Evolutionary conservation across 73 alveolate species (phyloP), one percentile per base, ranked within the genome.

Genomic region (Paraurostyla sp.): DNA sequence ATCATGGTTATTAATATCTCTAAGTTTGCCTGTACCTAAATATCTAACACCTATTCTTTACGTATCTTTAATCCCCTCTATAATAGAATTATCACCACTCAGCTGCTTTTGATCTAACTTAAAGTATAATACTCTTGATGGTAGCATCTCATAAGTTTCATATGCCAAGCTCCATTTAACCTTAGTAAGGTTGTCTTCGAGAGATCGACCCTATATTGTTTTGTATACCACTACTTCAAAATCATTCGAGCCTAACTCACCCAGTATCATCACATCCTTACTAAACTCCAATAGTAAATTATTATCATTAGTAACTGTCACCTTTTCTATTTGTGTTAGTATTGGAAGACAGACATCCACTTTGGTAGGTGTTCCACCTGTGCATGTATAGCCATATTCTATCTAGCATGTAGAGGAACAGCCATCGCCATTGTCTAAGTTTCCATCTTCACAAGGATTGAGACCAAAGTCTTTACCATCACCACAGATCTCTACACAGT

Each of bases 391-490:
- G 11, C 97, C 97, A n/a, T 43, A 41, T 43, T 92, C 96, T 13
- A 92, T 81, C 48, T 58, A 16, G 46, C 96, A 92, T 29, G 75
- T 51, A 15, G 78, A 29, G 43, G 71, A 52, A 49, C 94, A 87
- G 22, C 94, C 96, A 88, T 92, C 94, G 15, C 94, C 96, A 92
- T 88, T 73, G 6, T 57, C 33, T 0, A 33, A 7, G 65, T 92
- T 92, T 30, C 93, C 94, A 88, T 92, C 96, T 46, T 88, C 96
- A 43, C 96, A 92, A 36, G 80, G 71, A 33, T 87, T 88, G 30
- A 60, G 32, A 0, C 85, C 92, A 20, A 63, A 42, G 60, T 83
- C 41, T 27, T 43, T 46, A 4, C 87, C 76, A 68, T 83, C 92
- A 22, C 92, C 92, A 45, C 92, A 83, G 0, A n/a, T 45, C 78